Evolutionary conservation across 768 basidiomycete species (phyloP).

Genomic region (Mycena rosella): DNA sequence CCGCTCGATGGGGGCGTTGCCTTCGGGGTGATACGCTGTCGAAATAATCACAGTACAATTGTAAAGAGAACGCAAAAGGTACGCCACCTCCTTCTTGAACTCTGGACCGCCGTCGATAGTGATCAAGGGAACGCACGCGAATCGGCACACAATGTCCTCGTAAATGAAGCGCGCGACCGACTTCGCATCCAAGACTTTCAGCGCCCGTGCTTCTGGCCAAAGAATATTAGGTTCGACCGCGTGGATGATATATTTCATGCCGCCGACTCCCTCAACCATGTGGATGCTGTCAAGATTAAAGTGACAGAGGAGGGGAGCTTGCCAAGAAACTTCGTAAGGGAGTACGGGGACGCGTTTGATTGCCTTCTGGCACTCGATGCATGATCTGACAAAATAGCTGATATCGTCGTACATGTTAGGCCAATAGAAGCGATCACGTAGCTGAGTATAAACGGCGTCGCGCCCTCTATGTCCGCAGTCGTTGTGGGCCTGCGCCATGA

Average conservation of each 20-base stretch:
- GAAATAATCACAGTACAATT: conserved; percentile 43
- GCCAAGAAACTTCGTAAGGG: conserved; percentile 39
- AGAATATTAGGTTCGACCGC: conserved; percentile 38
- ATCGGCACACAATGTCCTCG: conserved; percentile 45
- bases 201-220: conserved; percentile 40
- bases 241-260: conserved; percentile 43
- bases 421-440: conserved; percentile 50
- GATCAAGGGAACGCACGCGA: conserved; percentile 35
- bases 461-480: conserved; percentile 25
- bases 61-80: conserved; percentile 40
- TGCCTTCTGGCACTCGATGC: conserved; percentile 49
- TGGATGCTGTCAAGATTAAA: conserved; percentile 46
- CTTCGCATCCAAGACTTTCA: conserved; percentile 22
- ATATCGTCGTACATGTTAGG: conserved; percentile 50
- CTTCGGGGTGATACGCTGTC: conserved; percentile 44
- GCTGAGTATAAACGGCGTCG: conserved; percentile 40
- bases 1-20: conserved; percentile 49
- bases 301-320: conserved; percentile 40
- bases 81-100: conserved; percentile 46
- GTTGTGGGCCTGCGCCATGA: conserved; percentile 45
- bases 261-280: conserved; percentile 42
- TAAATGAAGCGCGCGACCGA: conserved; percentile 46
- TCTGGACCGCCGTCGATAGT: conserved; percentile 47
- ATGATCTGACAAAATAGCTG: conserved; percentile 47
- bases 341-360: conserved; percentile 36